Base-by-base conservation (phyloP, 2,329 filamentous ascomycete species). In the Ophiostoma perfectum region DNA sequence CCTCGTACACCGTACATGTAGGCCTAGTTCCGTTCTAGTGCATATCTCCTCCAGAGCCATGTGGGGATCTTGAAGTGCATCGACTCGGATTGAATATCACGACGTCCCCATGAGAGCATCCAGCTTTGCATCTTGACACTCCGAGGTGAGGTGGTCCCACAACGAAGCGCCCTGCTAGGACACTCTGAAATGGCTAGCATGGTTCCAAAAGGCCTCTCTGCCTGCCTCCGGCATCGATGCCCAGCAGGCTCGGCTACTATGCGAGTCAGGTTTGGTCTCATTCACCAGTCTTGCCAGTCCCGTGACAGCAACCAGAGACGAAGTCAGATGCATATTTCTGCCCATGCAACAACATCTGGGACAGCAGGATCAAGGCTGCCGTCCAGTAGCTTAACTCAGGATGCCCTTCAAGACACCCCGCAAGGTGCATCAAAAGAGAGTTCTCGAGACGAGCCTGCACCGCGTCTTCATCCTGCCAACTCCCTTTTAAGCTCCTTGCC, bases 401-500 rank as follows among this genome's bases (percentile, higher is more conserved):
- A 38, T 36, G 9, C 42, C 42, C 11, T 44, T 58, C 18, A 58
- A 9, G 18, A 6, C 27, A 36, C 3, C 18, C 36, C 52, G n/a
- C n/a, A 27, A 36, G 8, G 6, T 7, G 16, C 49, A 7, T 52
- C 49, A 6, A 16, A 7, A 8, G n/a, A 18, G 11, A 9, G 8
- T 8, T 27, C 38, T 63, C 60, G 1, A 11, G 5, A 9, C 39
- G n/a, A 42, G 39, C 5, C 18, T 9, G 38, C 16, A 8, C 18
- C 8, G 4, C 38, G n/a, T 7, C 39, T n/a, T n/a, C 60, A 4
- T 3, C 42, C 38, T 27, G 7, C 38, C 27, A 18, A 38, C 16
- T 36, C n/a, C 2, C 11, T 8, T 14, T 6, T 14, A 16, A 27
- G 8, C n/a, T 27, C 36, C 39, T 75, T 87, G 1, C 85, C 84